These are phyloP conservation scores for Podospora appendiculata DNA, from an alignment of 495 filamentous ascomycete species.

Conservation along the genomic window DNA sequence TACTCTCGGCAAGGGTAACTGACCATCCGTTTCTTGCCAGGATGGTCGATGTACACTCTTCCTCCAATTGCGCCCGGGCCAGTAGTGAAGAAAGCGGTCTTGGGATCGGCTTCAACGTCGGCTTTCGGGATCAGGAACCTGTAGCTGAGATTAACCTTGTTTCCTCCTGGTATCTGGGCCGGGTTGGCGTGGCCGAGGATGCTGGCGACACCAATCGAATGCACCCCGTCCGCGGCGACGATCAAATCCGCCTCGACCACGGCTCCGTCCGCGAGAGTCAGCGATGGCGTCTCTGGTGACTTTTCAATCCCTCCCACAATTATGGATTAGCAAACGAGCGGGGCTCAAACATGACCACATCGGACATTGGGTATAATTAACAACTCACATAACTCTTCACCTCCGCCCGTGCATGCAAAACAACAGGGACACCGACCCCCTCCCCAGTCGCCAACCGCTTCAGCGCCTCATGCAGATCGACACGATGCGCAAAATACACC, in stretches of 20 bases:
- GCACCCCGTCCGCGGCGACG: no score
- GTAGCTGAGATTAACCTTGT: conserved; percentile 28
- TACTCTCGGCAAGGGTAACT: conserved; percentile 36
- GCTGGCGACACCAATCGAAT: no score
- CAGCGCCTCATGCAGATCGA: conserved; percentile 35
- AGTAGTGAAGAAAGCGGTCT: conserved; percentile 21
- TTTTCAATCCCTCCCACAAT: no score
- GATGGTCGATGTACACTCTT: conserved; percentile 15
- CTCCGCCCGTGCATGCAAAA: no score
- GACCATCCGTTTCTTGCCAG: conserved; percentile 24
- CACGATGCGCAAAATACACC: conserved; percentile 10
- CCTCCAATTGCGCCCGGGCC: conserved; percentile 16
- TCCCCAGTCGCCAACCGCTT: conserved; percentile 26
- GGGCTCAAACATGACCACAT: no score
- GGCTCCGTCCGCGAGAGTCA: no score
- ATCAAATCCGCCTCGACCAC: no score
- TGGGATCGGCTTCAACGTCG: conserved; percentile 25
- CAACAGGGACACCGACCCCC: not conserved
- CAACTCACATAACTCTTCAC: no score
- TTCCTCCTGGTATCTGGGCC: conserved; percentile 5
- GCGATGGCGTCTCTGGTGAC: no score
- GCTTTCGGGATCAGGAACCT: conserved; percentile 36
- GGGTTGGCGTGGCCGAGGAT: conserved; percentile 8
- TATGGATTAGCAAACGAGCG: no score
- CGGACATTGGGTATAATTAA: no score